A percentile compares a stretch with the other conserved stretches of the same genome.
phyloP scores from a whole-genome alignment of 768 basidiomycete genomes.

The Grammothele lineata region DNA sequence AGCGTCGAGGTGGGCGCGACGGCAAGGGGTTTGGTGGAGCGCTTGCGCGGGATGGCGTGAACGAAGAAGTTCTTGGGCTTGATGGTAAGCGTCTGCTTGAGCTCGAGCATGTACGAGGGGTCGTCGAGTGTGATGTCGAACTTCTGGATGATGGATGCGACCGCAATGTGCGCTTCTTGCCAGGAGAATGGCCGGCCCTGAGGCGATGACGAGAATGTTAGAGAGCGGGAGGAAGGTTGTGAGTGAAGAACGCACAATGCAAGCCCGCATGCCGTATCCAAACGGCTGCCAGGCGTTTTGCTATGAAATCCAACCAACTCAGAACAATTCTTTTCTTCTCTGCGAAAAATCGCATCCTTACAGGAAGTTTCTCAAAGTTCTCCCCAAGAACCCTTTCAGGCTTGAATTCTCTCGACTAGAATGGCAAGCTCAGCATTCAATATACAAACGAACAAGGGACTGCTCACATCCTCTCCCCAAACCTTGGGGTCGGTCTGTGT shows the following conservation, averaged over 20 bases:
- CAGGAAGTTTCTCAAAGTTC: conserved; percentile 44
- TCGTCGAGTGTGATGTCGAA: conserved; percentile 43
- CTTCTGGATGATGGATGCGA: conserved; percentile 39
- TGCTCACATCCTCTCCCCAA: conserved; percentile 46
- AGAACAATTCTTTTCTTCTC: neutral
- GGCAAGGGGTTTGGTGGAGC: conserved; percentile 7
- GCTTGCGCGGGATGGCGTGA: conserved; percentile 33
- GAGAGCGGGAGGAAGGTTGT: neutral
- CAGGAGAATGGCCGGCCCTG: conserved; percentile 42
- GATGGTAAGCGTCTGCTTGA: conserved; percentile 44
- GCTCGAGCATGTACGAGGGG: conserved; percentile 38
- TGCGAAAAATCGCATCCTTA: conserved; percentile 13
- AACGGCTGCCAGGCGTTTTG: conserved; percentile 43
- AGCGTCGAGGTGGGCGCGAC: conserved; percentile 16
- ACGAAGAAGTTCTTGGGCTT: conserved; percentile 42
- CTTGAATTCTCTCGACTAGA: conserved; percentile 34
- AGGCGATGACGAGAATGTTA: neutral
- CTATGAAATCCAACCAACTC: too few relatives aligned
- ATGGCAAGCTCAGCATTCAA: neutral
- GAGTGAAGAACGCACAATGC: conserved; percentile 18
- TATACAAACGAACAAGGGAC: neutral
- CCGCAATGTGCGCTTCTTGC: conserved; percentile 42
- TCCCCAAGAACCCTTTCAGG: conserved; percentile 48
- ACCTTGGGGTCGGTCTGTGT: conserved; percentile 39
- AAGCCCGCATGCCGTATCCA: conserved; percentile 24